These are phyloP conservation scores for Alternaria sp. DNA, from an alignment of 2,329 filamentous ascomycete genomes.

Conservation along the genomic window DNA sequence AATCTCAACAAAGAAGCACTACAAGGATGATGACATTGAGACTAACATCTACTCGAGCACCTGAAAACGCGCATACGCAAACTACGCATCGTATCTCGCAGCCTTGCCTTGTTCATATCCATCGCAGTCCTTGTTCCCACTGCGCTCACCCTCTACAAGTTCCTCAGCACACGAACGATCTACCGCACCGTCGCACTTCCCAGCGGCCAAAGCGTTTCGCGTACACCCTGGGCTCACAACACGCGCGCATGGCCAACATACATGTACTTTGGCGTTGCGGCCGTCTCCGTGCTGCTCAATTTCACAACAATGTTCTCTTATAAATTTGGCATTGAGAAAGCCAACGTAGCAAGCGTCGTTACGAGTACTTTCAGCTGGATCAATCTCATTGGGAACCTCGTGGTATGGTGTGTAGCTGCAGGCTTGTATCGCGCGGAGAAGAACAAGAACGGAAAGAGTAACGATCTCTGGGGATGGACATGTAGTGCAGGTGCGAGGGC, in stretches of 20 bases:
- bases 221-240: constrained; percentile 52
- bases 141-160: constrained; percentile 50
- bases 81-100: constrained; percentile 48
- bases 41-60: constrained; percentile 24
- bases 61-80: constrained; percentile 52
- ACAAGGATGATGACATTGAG: not conserved
- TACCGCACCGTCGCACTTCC: constrained; percentile 30
- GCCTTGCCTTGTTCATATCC: constrained; percentile 45
- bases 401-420: constrained; percentile 48
- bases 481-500: constrained; percentile 44
- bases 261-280: constrained; percentile 50
- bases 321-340: constrained; percentile 36
- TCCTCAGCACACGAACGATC: constrained; percentile 44
- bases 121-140: constrained; percentile 48
- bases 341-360: constrained; percentile 44
- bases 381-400: constrained; percentile 44
- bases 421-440: constrained; percentile 49
- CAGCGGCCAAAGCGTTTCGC: constrained; percentile 30
- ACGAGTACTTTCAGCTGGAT: constrained; percentile 40
- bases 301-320: constrained; percentile 48
- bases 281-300: constrained; percentile 46
- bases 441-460: constrained; percentile 43
- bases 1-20: not conserved
- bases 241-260: constrained; percentile 52
- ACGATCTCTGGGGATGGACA: constrained; percentile 56